Percentiles rank a stretch among this genome's conserved stretches.
phyloP scores from a whole-genome alignment of 1,284 basidiomycete genomes.

The Omphalotus olearius region DNA sequence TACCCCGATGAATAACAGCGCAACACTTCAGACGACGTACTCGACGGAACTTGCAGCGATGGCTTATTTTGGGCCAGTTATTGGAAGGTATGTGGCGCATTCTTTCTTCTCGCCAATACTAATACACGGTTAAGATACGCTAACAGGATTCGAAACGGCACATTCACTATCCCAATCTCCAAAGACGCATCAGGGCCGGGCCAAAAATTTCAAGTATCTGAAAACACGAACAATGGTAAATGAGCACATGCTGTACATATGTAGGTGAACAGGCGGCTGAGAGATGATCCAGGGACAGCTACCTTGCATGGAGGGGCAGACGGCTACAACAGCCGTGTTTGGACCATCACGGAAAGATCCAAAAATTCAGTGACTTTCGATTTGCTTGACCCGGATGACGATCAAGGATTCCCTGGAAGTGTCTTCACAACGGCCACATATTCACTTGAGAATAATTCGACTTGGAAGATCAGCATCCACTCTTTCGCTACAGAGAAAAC shows the following conservation, averaged over 20 bases:
- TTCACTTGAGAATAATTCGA: conserved; percentile 31
- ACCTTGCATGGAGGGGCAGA: conserved; percentile 40
- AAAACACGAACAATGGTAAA: conserved; percentile 38
- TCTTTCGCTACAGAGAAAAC: conserved; percentile 36
- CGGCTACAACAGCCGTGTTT: conserved; percentile 39
- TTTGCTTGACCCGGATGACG: conserved; percentile 36
- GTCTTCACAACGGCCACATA: conserved; percentile 37
- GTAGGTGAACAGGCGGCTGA: background rate
- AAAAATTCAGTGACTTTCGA: conserved; percentile 34
- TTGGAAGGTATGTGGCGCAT: conserved; percentile 29
- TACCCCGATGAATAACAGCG: background rate
- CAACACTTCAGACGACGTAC: conserved; percentile 28
- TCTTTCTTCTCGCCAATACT: background rate
- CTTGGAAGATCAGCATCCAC: conserved; percentile 38
- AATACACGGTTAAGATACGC: conserved; percentile 28
- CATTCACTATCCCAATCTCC: conserved; percentile 43
- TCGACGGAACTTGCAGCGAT: conserved; percentile 30
- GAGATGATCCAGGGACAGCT: conserved; percentile 20
- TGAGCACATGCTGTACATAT: background rate
- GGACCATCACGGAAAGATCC: conserved; percentile 28
- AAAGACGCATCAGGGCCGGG: conserved; percentile 34
- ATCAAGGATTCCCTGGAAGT: conserved; percentile 43
- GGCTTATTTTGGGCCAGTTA: conserved; percentile 37
- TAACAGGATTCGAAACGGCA: conserved; percentile 43
- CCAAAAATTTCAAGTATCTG: conserved; percentile 34